These are phyloP conservation scores for Plectosphaerella sp. DNA, from an alignment of 2,329 filamentous ascomycete genomes.

Conservation along the genomic window DNA sequence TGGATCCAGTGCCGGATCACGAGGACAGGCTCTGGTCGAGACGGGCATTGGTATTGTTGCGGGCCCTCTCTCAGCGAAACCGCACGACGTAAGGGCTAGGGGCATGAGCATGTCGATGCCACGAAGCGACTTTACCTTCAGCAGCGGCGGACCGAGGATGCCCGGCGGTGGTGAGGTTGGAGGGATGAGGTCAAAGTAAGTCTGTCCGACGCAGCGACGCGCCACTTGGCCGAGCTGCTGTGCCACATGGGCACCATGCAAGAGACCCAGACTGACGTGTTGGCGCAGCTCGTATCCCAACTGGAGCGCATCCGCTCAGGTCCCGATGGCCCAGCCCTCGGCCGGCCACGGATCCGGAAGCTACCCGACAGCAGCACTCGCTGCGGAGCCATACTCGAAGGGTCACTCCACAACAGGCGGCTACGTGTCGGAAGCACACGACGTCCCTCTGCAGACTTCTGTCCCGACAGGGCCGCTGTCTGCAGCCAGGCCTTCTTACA, in stretches of 20 bases:
- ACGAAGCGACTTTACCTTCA: constrained; percentile 54
- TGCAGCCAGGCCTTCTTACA: constrained; percentile 49
- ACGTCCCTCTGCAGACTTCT: constrained; percentile 47
- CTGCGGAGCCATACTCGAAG: constrained; percentile 48
- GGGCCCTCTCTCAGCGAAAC: constrained; percentile 49
- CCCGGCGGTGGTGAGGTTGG: constrained; percentile 47
- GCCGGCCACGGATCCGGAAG: constrained; percentile 25
- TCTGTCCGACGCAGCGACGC: constrained; percentile 1
- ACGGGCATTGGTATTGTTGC: constrained; percentile 58
- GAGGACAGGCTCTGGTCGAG: constrained; percentile 70
- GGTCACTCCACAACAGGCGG: constrained; percentile 35
- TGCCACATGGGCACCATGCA: too few species aligned
- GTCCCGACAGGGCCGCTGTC: constrained; percentile 52
- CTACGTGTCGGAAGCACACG: constrained; percentile 37
- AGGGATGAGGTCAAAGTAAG: constrained; percentile 55
- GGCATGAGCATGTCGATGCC: constrained; percentile 51
- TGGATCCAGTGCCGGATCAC: constrained; percentile 69
- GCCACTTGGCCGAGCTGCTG: neutral
- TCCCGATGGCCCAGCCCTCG: constrained; percentile 42
- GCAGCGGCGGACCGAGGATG: constrained; percentile 44
- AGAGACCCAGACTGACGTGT: too few species aligned
- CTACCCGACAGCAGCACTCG: constrained; percentile 48
- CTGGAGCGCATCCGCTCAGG: constrained; percentile 44
- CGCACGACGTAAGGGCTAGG: constrained; percentile 48
- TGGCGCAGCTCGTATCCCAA: constrained; percentile 48